Evolutionary conservation across 2,329 filamentous ascomycete species (phyloP), one percentile per base, ranked within the genome.

Genomic region (Exophiala viscosa): DNA sequence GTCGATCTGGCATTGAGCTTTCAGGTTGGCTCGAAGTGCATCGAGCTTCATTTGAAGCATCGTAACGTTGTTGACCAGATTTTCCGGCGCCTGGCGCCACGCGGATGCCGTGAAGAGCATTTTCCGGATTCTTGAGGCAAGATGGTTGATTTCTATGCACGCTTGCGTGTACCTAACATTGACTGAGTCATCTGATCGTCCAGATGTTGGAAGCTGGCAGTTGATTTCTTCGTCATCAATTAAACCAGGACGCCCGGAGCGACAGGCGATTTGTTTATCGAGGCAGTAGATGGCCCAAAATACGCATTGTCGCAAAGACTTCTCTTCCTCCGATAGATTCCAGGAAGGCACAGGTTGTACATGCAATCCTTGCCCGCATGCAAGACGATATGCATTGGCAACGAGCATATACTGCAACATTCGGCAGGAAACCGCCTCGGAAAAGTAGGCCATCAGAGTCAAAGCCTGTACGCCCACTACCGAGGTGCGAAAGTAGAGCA

Each of bases 401-500:
- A 20, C 14, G 11, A 50, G 32, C 17, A 50, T 50, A 23, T 50
- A 50, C 31, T 50, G 48, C 15, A 50, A 28, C n/a, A 50, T 43
- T 14, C 10, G n/a, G 18, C 48, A 44, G 5, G 14, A 23, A 10
- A 50, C 23, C n/a, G 14, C 39, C 14, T 50, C 48, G 3, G 32
- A 13, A 23, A 50, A 35, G n/a, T 44, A 50, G 23, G 48, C 48
- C 48, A 51, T 51, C 6, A 51, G 41, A 3, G 48, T 34, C n/a
- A 51, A 17, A n/a, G 48, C 48, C 28, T 51, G 48, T 23, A 46
- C 48, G 14, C 48, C 41, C 23, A 41, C 39, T 2, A 51, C 9
- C 11, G 48, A 45, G 14, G 11, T 46, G 14, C 28, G 41, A 20
- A 31, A 51, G 23, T 11, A 51, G 15, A 51, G 42, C 9, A 51